Evolutionary conservation across 108 stramenopile species (phyloP).

Genomic region (Chaetoceros muelleri): DNA sequence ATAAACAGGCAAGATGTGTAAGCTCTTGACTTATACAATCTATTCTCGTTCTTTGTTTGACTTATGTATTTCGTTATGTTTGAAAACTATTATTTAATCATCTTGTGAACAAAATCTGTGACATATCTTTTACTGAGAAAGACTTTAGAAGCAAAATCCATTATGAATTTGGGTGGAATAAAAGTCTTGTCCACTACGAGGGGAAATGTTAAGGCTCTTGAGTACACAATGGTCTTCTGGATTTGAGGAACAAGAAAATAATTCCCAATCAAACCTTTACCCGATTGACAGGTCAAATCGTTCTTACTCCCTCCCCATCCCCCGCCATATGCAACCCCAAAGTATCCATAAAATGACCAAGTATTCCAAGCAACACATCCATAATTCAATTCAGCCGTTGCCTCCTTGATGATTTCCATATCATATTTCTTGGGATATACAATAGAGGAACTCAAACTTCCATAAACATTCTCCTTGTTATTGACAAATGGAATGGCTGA

Average conservation of each 20-base stretch:
- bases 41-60: too few relatives aligned
- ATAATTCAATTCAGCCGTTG: neutral
- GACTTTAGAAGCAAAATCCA: too few relatives aligned
- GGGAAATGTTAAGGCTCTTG: neutral
- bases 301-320: neutral
- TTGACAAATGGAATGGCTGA: conserved; percentile 19
- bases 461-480: conserved; percentile 17
- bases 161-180: too few relatives aligned
- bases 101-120: too few relatives aligned
- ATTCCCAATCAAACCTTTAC: neutral
- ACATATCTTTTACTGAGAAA: too few relatives aligned
- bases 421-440: neutral
- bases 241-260: neutral
- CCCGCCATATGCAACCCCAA: neutral
- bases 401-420: neutral
- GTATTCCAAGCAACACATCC: neutral
- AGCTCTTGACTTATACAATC: too few relatives aligned
- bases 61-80: too few relatives aligned
- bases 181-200: neutral
- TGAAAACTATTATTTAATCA: too few relatives aligned
- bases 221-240: neutral
- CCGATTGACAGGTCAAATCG: neutral
- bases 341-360: neutral
- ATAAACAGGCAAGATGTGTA: too few relatives aligned
- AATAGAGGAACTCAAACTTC: conserved; percentile 17